These are phyloP conservation scores for Simplicillium sp. DNA, from an alignment of 2,329 filamentous ascomycete genomes.

Conservation along the genomic window DNA sequence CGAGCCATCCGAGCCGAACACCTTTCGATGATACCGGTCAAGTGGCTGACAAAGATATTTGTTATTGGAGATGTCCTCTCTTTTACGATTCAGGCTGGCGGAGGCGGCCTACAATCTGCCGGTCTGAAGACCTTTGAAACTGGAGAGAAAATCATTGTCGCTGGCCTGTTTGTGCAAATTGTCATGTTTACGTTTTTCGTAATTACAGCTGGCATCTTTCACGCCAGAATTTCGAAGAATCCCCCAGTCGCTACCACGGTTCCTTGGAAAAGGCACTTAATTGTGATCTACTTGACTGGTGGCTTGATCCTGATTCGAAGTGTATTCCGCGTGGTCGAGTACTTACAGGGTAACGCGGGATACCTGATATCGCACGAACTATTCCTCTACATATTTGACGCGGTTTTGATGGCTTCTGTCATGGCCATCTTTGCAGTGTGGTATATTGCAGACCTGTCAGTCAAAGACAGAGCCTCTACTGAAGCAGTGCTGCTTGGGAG, in stretches of 20 bases:
- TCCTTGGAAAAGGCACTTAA: slow-evolving; percentile 20
- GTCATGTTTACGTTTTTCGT: slow-evolving; percentile 44
- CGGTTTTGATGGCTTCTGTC: slow-evolving; percentile 27
- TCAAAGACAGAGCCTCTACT: no score
- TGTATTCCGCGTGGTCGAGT: slow-evolving; percentile 37
- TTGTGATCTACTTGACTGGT: slow-evolving; percentile 20
- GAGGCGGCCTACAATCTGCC: slow-evolving; percentile 18
- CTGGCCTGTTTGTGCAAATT: slow-evolving; percentile 44
- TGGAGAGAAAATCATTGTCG: slow-evolving; percentile 38
- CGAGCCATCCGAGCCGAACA: slow-evolving; percentile 13
- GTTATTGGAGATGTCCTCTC: slow-evolving; percentile 35
- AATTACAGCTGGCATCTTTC: slow-evolving; percentile 31
- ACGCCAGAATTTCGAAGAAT: slow-evolving; percentile 15
- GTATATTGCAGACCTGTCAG: slow-evolving; percentile 9
- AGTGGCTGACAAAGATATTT: slow-evolving; percentile 35
- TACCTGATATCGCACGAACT: slow-evolving; percentile 29
- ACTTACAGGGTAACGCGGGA: slow-evolving; percentile 29
- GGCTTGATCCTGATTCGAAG: slow-evolving; percentile 33
- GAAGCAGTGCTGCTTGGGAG: no score
- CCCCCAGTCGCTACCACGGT: slow-evolving; percentile 13
- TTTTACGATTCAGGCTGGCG: slow-evolving; percentile 30
- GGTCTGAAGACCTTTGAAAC: slow-evolving; percentile 1
- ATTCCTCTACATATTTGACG: slow-evolving; percentile 34
- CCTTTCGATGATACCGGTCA: slow-evolving; percentile 10
- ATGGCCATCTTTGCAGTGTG: slow-evolving; percentile 24